Percentiles rank a stretch among this genome's conserved stretches.
Conservation (phyloP, 495 filamentous ascomycete genomes). For the Astrothelium macrocarpum region DNA sequence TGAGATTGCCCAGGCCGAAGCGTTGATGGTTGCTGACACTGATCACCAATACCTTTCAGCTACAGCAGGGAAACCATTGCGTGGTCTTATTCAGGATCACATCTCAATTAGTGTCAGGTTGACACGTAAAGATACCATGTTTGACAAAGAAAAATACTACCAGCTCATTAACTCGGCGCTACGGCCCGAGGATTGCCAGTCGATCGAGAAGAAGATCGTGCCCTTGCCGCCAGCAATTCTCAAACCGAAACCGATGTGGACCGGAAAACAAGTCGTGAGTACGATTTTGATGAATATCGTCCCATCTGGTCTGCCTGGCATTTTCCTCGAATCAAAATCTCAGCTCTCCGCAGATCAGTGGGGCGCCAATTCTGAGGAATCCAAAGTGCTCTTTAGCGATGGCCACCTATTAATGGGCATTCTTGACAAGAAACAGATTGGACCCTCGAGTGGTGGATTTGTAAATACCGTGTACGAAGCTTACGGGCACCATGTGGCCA, state of each 20-base stretch:
- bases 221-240: constrained; percentile 70
- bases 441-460: constrained; percentile 75
- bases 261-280: constrained; percentile 94
- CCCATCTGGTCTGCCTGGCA: constrained; percentile 60
- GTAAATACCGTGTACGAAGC: constrained; percentile 88
- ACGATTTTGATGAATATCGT: constrained; percentile 88
- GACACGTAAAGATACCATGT: constrained; percentile 87
- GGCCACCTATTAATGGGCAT: constrained; percentile 86
- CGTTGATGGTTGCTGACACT: constrained; percentile 83
- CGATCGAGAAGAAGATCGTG: constrained; percentile 58
- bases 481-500: constrained; percentile 79
- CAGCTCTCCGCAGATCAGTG: constrained; percentile 67
- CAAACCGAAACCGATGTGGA: constrained; percentile 79
- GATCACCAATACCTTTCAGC: constrained; percentile 94
- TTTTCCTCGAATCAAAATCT: constrained; percentile 71
- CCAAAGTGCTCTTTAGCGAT: constrained; percentile 70
- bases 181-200: constrained; percentile 80
- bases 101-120: constrained; percentile 88
- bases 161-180: constrained; percentile 84
- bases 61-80: constrained; percentile 85
- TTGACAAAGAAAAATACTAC: constrained; percentile 79
- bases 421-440: constrained; percentile 92
- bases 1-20: constrained; percentile 85
- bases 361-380: constrained; percentile 47
- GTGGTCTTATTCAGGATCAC: constrained; percentile 98